Conservation (phyloP, 2,329 filamentous ascomycete genomes). For the Stachybotrys chartarum region DNA sequence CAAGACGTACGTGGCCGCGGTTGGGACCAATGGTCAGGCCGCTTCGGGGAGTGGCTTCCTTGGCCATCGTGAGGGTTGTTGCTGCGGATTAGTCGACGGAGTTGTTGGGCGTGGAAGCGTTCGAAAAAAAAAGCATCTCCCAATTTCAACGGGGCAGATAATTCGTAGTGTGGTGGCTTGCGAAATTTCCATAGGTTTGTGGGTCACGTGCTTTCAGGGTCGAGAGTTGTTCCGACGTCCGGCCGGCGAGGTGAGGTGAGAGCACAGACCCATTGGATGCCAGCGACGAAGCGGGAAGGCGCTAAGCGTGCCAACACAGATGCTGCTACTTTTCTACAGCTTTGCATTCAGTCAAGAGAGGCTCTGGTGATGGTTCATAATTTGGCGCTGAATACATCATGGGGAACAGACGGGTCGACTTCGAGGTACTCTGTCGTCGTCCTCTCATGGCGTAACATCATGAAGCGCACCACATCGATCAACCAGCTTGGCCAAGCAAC, state of each 20-base stretch:
- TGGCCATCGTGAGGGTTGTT: conserved; percentile 43
- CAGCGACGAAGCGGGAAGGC: no score
- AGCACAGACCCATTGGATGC: not conserved
- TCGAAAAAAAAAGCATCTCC: not conserved
- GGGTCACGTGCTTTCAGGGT: conserved; percentile 23
- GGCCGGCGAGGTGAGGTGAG: conserved; percentile 2
- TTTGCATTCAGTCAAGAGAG: no score
- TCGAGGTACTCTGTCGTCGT: no score
- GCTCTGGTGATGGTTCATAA: no score
- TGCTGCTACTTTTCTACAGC: no score
- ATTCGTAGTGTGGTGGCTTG: conserved; percentile 2
- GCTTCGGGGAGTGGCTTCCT: conserved; percentile 49
- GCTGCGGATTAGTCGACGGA: conserved; percentile 22
- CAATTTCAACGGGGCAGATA: not conserved
- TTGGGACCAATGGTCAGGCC: conserved; percentile 56
- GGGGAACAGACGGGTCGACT: no score
- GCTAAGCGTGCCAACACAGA: no score
- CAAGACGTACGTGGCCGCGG: conserved; percentile 55
- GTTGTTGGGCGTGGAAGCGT: conserved; percentile 14
- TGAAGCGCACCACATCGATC: no score
- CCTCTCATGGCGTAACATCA: no score
- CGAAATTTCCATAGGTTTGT: conserved; percentile 17
- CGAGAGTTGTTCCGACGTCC: conserved; percentile 7
- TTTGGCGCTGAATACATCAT: no score
- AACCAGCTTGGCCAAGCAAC: no score